Percentiles rank a stretch among this genome's conserved stretches.
Conservation (phyloP, 2,329 filamentous ascomycete species). For the Lachnellula suecica region DNA sequence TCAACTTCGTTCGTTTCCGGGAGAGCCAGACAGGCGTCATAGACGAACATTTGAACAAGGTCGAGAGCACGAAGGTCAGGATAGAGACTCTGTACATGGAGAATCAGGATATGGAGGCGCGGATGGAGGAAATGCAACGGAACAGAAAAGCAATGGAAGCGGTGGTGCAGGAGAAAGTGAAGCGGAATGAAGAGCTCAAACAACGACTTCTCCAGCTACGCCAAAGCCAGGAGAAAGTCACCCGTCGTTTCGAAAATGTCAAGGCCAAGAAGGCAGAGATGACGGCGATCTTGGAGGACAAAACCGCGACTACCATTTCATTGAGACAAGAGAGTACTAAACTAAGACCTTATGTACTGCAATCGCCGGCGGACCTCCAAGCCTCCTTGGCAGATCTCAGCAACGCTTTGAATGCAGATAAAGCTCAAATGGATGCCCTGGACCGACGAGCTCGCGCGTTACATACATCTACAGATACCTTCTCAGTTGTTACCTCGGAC, state of each 20-base stretch:
- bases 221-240: slow-evolving; percentile 78
- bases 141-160: slow-evolving; percentile 79
- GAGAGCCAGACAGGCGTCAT: slow-evolving; percentile 89
- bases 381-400: slow-evolving; percentile 78
- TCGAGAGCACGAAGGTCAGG: slow-evolving; percentile 79
- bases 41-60: slow-evolving; percentile 90
- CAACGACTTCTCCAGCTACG: slow-evolving; percentile 76
- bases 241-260: slow-evolving; percentile 77
- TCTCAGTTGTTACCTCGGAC: slow-evolving; percentile 78
- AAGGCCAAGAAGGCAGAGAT: slow-evolving; percentile 78
- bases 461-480: slow-evolving; percentile 89
- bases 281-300: slow-evolving; percentile 70
- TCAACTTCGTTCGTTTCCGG: slow-evolving; percentile 97
- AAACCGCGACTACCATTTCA: slow-evolving; percentile 66
- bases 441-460: slow-evolving; percentile 86
- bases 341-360: slow-evolving; percentile 85
- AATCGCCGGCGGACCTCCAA: slow-evolving; percentile 83
- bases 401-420: slow-evolving; percentile 74
- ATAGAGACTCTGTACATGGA: slow-evolving; percentile 84
- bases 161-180: slow-evolving; percentile 80
- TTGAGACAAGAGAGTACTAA: slow-evolving; percentile 85
- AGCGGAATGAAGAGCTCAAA: slow-evolving; percentile 85
- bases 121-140: slow-evolving; percentile 76
- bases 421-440: slow-evolving; percentile 80
- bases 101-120: slow-evolving; percentile 83